Evolutionary conservation across 495 filamentous ascomycete species (phyloP).

Genomic region (Hypoxylon lienhwacheense): DNA sequence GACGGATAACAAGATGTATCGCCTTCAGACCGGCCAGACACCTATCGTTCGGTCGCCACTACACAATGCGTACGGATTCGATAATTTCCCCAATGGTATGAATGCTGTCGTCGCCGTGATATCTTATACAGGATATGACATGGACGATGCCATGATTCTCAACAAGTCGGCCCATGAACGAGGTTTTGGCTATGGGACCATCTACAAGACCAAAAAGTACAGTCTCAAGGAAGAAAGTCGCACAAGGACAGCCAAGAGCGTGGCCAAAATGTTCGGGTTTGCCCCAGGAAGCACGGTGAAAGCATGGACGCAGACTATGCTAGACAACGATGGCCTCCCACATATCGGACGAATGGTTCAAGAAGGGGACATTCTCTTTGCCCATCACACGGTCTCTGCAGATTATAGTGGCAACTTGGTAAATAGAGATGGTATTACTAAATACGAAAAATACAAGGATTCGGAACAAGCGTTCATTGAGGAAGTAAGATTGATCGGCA

Average conservation of each 20-base stretch:
- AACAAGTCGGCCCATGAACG: constrained; percentile 98
- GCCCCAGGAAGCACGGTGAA: constrained; percentile 68
- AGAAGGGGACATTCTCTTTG: constrained; percentile 81
- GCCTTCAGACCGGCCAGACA: constrained; percentile 92
- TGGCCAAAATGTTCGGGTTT: constrained; percentile 82
- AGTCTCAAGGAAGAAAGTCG: constrained; percentile 72
- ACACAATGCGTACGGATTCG: constrained; percentile 93
- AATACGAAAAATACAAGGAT: constrained; percentile 91
- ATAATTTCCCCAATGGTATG: constrained; percentile 98
- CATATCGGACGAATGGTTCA: constrained; percentile 71
- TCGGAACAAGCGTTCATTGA: constrained; percentile 84
- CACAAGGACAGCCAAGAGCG: constrained; percentile 54
- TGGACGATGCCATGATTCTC: constrained; percentile 99
- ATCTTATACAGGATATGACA: constrained; percentile 98
- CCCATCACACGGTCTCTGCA: constrained; percentile 82
- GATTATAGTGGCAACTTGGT: constrained; percentile 74
- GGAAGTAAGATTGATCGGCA: constrained; percentile 86
- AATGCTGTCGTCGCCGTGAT: constrained; percentile 98
- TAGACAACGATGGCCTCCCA: constrained; percentile 88
- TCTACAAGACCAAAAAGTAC: constrained; percentile 95
- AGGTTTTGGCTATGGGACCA: constrained; percentile 93
- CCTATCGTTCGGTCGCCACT: constrained; percentile 89
- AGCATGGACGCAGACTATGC: constrained; percentile 62
- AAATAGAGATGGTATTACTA: constrained; percentile 77
- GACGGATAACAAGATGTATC: constrained; percentile 96